Evolutionary conservation across 352 stramenopile genomes (phyloP), one percentile per base, ranked within the genome.

Genomic region (Pythium plurisporium): DNA sequence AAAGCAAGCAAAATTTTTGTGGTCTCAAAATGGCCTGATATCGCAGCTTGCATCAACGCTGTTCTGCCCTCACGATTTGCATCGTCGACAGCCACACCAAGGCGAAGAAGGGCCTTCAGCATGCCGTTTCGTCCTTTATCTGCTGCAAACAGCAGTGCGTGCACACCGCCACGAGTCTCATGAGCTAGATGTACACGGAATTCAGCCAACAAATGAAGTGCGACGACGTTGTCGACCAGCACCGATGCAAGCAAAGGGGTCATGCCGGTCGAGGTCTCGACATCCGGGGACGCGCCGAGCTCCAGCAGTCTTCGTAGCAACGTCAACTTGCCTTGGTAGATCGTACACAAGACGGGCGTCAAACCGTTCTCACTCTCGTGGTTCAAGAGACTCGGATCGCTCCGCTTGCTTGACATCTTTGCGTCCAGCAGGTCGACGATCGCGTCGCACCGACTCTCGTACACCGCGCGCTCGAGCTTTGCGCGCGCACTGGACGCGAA

Each of bases 361-460:
- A 87, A 68, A 5, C 70, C 70, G 14, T 87, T 87, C 20, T 59
- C 31, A 20, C 79, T 88, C 40, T 90, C 75, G 17, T 82, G 59
- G 23, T 88, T 72, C 12, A 81, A 37, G 25, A 86, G 29, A 7
- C 41, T 27, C 3, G 47, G 9, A 10, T 42, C 25, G n/a, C 14
- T 19, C 2, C 37, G 31, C 19, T 61, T 59, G 17, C 40, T 43
- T 29, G 11, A 23, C 6, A 58, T 27, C 20, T 62, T 42, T 19
- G 50, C 59, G 2, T 82, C 65, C 12, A 89, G 70, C 1, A 87
- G 48, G 10, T 55, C 52, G 4, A 82, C 49, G 12, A 90, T 61
- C 14, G 34, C 48, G 8, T 80, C 65, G 25, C 73, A 86, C 15
- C 72, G 52, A 14, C 68, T 65, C 22, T 82, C 43, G 10, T 57